Conservation (phyloP, 768 basidiomycete genomes). For the Phlebiopsis gigantea region DNA sequence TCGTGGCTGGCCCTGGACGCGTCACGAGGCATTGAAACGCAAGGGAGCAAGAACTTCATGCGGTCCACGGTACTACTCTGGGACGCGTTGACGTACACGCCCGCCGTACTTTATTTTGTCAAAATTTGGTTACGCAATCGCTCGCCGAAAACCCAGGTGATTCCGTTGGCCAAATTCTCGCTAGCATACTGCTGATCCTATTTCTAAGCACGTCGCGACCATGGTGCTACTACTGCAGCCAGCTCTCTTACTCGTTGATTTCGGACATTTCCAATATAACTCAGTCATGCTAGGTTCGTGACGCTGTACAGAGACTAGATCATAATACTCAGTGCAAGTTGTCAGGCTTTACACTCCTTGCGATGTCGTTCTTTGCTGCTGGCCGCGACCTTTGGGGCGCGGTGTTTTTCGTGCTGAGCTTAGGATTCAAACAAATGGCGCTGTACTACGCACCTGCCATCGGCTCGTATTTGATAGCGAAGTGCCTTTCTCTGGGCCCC, state of each 20-base stretch:
- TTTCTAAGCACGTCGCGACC: constrained; percentile 54
- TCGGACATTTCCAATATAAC: constrained; percentile 96
- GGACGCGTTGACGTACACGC: constrained; percentile 71
- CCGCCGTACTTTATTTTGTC: constrained; percentile 65
- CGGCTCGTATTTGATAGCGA: constrained; percentile 86
- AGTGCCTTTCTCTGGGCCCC: constrained; percentile 79
- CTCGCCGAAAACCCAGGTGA: constrained; percentile 76
- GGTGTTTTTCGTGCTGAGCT: constrained; percentile 73
- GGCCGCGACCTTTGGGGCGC: constrained; percentile 74
- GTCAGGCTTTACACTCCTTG: constrained; percentile 61
- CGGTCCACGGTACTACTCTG: constrained; percentile 64
- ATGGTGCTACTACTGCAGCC: constrained; percentile 78
- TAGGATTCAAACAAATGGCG: constrained; percentile 96
- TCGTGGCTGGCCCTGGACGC: constrained; percentile 66
- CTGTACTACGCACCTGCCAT: constrained; percentile 91
- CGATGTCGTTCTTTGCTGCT: constrained; percentile 63
- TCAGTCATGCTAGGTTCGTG: constrained; percentile 82
- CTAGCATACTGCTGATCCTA: neutral
- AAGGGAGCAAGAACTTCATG: constrained; percentile 72
- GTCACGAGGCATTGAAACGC: constrained; percentile 70
- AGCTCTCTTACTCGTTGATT: constrained; percentile 77
- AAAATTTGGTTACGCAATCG: constrained; percentile 61
- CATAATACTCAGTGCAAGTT: neutral
- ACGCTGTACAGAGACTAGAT: neutral
- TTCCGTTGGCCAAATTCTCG: neutral